Base-by-base conservation (phyloP, 1,284 basidiomycete genomes). In the Cerioporus squamosus region DNA sequence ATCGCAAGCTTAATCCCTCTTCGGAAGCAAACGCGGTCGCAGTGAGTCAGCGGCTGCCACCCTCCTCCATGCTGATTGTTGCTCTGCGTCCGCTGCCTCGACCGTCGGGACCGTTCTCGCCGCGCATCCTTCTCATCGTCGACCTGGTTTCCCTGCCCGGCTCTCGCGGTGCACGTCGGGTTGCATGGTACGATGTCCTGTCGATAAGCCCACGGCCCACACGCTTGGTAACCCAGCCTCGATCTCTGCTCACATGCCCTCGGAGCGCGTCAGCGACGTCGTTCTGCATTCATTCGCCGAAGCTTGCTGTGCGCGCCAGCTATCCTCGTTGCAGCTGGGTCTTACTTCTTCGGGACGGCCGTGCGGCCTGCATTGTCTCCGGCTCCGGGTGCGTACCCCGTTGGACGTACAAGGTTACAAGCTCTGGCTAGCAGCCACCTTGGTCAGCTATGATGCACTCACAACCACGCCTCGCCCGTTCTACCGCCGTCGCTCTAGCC, bases 191-290 rank as follows among this genome's bases (percentile, higher is more conserved):
- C 53, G 53, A 58, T 58, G 60, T 50, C 18, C 31, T 33, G 9
- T 47, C 57, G 60, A 62, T 62, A 59, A 62, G 60, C 57, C 53
- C n/a, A n/a, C n/a, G n/a, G n/a, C n/a, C 60, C 60, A 23, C 6
- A 22, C 22, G 6, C 44, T 26, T 31, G 60, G 60, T 56, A 56
- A 24, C 48, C 47, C 36, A 38, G 33, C 24, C 39, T 49, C 51
- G 47, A 40, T 42, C 36, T 18, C 18, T 46, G 55, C 61, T 60
- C 61, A 63, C 61, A 63, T 63, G 58, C 26, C 58, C 55, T 18
- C 38, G 33, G n/a, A 24, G 24, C 53, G 51, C 61, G 48, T 62
- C 33, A 36, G 14, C 33, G 14, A 36, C 33, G 33, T 5, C 14
- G 10, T 56, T 57, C 51, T 43, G 33, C 57, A 62, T 62, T 62